Evolutionary conservation across 1,139 yeast species (phyloP).

Genomic region (Lodderomyces margitis): DNA sequence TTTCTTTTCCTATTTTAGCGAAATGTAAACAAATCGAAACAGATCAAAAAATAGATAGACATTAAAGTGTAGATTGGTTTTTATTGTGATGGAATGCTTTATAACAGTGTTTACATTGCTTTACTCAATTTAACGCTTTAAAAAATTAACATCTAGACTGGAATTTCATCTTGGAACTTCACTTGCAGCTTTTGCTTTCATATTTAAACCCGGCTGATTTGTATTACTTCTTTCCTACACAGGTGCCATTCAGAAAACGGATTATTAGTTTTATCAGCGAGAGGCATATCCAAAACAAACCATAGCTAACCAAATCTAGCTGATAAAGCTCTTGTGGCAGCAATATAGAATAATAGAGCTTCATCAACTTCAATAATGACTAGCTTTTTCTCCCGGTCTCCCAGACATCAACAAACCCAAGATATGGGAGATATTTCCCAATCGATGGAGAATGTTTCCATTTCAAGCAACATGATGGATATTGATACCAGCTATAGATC

Average conservation of each 20-base stretch:
- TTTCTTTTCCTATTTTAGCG: constrained; percentile 6
- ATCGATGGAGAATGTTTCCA: constrained; percentile 46
- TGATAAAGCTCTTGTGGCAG: too few species aligned
- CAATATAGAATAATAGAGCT: too few species aligned
- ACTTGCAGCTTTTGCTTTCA: background rate
- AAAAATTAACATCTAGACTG: background rate
- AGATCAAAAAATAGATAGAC: background rate
- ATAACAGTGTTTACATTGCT: background rate
- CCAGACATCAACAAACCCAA: constrained; percentile 19
- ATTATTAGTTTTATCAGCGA: background rate
- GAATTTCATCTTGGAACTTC: background rate
- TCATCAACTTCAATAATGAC: constrained; percentile 15
- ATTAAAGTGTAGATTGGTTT: background rate
- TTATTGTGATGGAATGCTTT: too few species aligned
- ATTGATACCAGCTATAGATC: constrained; percentile 34
- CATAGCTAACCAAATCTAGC: background rate
- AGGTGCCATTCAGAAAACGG: background rate
- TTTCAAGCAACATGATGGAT: constrained; percentile 44
- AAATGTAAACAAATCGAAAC: constrained; percentile 7
- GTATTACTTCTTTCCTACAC: background rate
- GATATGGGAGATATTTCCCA: constrained; percentile 36
- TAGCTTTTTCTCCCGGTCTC: constrained; percentile 25
- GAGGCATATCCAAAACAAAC: background rate
- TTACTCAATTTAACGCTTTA: background rate
- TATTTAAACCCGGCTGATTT: too few species aligned